Conservation (phyloP, 495 filamentous ascomycete species). For the Talaromyces liani region DNA sequence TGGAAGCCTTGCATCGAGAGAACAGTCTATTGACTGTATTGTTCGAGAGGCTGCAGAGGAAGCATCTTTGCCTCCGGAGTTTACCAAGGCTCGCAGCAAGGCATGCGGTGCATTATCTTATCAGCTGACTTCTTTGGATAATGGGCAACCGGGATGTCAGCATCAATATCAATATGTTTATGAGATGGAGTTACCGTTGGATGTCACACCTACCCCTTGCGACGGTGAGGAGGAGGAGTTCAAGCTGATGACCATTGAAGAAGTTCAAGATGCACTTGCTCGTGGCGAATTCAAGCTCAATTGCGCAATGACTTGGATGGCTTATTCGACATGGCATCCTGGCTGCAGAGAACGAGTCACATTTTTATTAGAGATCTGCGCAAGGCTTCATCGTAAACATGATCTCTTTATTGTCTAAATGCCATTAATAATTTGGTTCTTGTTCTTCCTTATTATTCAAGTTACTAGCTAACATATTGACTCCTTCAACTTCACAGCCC, state of each 20-base stretch:
- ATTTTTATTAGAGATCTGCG: slow-evolving; percentile 42
- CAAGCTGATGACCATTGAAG: slow-evolving; percentile 34
- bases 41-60: slow-evolving; percentile 50
- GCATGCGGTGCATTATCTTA: neutral
- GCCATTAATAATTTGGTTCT: too few relatives aligned
- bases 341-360: slow-evolving; percentile 38
- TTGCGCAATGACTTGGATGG: slow-evolving; percentile 40
- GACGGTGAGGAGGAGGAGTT: slow-evolving; percentile 50
- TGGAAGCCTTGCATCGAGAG: slow-evolving; percentile 39
- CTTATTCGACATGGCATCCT: slow-evolving; percentile 49
- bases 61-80: slow-evolving; percentile 27
- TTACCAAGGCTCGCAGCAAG: slow-evolving; percentile 13
- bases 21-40: slow-evolving; percentile 39
- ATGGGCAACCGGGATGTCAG: too few relatives aligned
- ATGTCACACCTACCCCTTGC: slow-evolving; percentile 30
- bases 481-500: too few relatives aligned
- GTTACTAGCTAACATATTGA: too few relatives aligned
- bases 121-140: too few relatives aligned
- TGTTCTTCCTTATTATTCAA: too few relatives aligned
- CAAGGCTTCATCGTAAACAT: slow-evolving; percentile 33
- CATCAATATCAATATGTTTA: slow-evolving; percentile 32
- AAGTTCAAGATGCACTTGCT: slow-evolving; percentile 35
- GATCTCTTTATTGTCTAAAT: neutral
- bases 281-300: slow-evolving; percentile 47
- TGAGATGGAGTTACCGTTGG: slow-evolving; percentile 35